Evolutionary conservation across 441 rosid genomes (phyloP).

Genomic region (Daphne laureola): DNA sequence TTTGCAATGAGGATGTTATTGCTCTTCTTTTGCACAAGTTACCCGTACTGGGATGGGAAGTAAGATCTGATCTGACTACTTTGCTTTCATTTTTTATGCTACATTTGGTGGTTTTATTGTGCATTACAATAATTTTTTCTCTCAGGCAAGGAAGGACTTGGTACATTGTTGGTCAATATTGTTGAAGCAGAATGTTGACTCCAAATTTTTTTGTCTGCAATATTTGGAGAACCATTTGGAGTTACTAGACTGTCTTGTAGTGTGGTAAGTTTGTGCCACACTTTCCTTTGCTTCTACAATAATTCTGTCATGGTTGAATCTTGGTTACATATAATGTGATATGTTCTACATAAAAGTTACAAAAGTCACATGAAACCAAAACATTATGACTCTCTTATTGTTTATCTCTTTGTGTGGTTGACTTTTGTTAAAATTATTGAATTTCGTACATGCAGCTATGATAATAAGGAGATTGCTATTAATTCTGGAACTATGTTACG

Average conservation of each 20-base stretch:
- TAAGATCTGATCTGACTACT: conserved; percentile 37
- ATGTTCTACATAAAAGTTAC: neutral
- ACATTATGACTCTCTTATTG: neutral
- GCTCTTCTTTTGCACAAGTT: conserved; percentile 72
- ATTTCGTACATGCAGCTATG: conserved; percentile 58
- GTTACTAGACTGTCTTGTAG: conserved; percentile 80
- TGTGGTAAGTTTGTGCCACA: conserved; percentile 33
- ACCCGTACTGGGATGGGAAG: conserved; percentile 87
- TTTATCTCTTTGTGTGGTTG: neutral
- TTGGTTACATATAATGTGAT: neutral
- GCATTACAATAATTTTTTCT: conserved; percentile 3
- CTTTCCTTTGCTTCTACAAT: neutral
- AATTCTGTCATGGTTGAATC: conserved; percentile 4
- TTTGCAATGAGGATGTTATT: conserved; percentile 82
- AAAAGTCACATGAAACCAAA: too few relatives aligned
- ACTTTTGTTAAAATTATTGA: conserved; percentile 8
- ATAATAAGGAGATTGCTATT: conserved; percentile 89
- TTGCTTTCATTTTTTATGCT: conserved; percentile 6
- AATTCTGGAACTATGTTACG: conserved; percentile 86
- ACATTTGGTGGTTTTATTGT: conserved; percentile 3
- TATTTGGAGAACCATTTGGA: conserved; percentile 74
- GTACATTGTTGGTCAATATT: conserved; percentile 85
- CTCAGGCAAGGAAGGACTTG: conserved; percentile 84
- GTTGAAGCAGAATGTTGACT: conserved; percentile 70
- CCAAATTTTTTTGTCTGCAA: conserved; percentile 50